These are phyloP conservation scores for Penicillium pulvis DNA, from an alignment of 495 filamentous ascomycete species.

Conservation along the genomic window DNA sequence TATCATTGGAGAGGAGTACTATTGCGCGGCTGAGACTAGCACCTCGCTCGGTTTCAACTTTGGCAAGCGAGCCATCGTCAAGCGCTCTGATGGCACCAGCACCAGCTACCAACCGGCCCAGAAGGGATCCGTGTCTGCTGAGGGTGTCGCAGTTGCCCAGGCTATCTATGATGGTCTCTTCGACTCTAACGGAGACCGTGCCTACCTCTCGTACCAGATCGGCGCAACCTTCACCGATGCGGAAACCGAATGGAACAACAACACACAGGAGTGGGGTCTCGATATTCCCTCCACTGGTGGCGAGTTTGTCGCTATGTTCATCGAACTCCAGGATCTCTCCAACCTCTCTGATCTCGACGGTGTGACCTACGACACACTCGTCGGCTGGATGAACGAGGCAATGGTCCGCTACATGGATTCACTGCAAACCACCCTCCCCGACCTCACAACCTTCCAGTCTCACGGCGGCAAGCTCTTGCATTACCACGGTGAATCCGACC, in stretches of 20 bases:
- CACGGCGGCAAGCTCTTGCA: constrained; percentile 52
- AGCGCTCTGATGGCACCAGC: constrained; percentile 26
- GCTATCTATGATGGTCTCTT: constrained; percentile 34
- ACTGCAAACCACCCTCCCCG: constrained; percentile 41
- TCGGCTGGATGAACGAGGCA: constrained; percentile 41
- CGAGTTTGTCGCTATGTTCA: constrained; percentile 7
- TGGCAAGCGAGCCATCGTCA: constrained; percentile 22
- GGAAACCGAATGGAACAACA: constrained; percentile 27
- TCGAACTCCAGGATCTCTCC: constrained; percentile 10
- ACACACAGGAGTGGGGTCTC: constrained; percentile 34
- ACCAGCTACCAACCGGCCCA: constrained; percentile 34
- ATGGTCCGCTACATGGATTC: constrained; percentile 15
- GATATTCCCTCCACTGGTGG: constrained; percentile 14
- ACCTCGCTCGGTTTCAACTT: constrained; percentile 38
- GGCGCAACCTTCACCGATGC: constrained; percentile 29
- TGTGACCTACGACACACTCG: constrained; percentile 50
- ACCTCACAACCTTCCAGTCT: constrained; percentile 42
- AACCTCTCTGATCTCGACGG: constrained; percentile 18
- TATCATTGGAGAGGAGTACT: constrained; percentile 49
- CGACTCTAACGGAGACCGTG: constrained; percentile 28
- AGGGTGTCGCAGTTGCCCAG: constrained; percentile 29
- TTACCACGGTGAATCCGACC: constrained; percentile 51
- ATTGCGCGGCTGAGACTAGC: constrained; percentile 43
- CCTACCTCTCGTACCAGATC: constrained; percentile 37
- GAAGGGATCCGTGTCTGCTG: constrained; percentile 30